Evolutionary conservation across 495 filamentous ascomycete species (phyloP).

Genomic region (Mytilinidion resinicola): DNA sequence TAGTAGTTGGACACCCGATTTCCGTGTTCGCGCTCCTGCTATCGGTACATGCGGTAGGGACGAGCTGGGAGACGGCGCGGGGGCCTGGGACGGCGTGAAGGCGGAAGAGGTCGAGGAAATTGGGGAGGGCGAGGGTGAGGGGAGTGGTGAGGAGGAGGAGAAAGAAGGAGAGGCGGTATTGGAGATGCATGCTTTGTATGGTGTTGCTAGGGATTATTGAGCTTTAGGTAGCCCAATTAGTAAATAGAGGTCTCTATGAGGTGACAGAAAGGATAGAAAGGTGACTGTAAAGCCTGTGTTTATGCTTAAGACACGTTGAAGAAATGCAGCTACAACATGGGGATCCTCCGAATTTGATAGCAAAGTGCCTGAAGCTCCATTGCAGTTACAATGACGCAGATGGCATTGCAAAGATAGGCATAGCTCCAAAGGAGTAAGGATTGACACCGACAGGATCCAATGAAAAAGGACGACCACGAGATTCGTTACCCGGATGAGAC

Average conservation of each 20-base stretch:
- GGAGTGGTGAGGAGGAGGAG: constrained; percentile 34
- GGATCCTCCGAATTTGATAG: neutral
- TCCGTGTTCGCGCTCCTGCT: neutral
- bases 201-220: too few species aligned
- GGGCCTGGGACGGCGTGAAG: constrained; percentile 27
- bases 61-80: too few species aligned
- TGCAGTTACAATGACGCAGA: constrained; percentile 3
- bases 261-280: too few species aligned
- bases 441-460: too few species aligned
- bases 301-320: neutral
- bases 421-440: too few species aligned
- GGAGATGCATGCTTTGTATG: too few species aligned
- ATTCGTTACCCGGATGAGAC: too few species aligned
- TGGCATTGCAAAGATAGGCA: constrained; percentile 5
- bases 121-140: constrained; percentile 26
- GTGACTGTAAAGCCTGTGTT: neutral
- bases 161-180: constrained; percentile 21
- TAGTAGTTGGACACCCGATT: neutral
- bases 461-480: too few species aligned
- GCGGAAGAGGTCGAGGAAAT: constrained; percentile 38
- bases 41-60: too few species aligned
- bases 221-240: too few species aligned
- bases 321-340: neutral
- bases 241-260: too few species aligned
- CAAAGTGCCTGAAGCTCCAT: neutral